Base-by-base conservation (phyloP, 1,139 yeast species). In the Oligophagozyma castellii region DNA sequence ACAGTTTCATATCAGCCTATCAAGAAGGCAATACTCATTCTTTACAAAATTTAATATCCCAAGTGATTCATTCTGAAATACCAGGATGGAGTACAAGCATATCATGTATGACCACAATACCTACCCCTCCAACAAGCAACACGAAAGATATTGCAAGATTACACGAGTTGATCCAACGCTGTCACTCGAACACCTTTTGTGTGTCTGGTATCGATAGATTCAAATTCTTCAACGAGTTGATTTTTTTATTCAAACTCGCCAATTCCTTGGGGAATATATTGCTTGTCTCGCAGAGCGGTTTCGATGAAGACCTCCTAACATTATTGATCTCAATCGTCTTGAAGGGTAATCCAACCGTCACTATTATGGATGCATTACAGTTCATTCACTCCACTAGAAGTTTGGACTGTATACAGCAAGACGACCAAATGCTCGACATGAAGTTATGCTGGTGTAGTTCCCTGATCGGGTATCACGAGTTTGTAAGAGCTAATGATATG, bases 371-470 rank as follows among this genome's bases (percentile, higher is more conserved):
- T 14, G 53, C 52, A 3, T 39, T 48, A 19, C 42, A 39, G 23
- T 48, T 46, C 23, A 33, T 51, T 14, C 48, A 45, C 27, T 43
- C 42, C 7, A 29, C 48, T 19, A 41, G 48, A 30, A 45, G 46
- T 13, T 34, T 44, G 1, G 40, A 39, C 6, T 29, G 32, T 8
- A 38, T 34, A 13, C 22, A 37, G 12, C 35, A 33, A 12, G 43
- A 39, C 8, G 52, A 47, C 14, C 35, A 35, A 13, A 33, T 46
- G 4, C 41, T 38, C 23, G n/a, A n/a, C n/a, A n/a, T n/a, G n/a
- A n/a, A n/a, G n/a, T n/a, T n/a, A n/a, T n/a, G n/a, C n/a, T 43
- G 51, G 43, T 42, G 42, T 30, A 35, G 42, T 22, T 48, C 48
- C 1, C 32, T 46, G 12, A 32, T 43, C 4, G 43, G 37, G n/a